Evolutionary conservation across 2,329 filamentous ascomycete genomes (phyloP), one percentile per base, ranked within the genome.

Genomic region (Trichoderma simmonsii): DNA sequence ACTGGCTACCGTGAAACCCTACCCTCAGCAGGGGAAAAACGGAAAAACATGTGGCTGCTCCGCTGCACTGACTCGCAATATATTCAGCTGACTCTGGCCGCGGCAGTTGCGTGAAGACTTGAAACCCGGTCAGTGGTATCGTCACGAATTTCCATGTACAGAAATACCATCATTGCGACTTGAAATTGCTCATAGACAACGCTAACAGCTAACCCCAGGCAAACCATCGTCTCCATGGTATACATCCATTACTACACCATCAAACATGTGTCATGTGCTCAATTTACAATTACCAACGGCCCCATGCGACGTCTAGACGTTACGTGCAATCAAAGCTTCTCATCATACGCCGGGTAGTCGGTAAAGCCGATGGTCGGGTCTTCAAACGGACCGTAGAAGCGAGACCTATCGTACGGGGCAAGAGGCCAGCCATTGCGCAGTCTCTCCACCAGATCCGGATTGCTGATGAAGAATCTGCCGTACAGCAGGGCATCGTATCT

Each of bases 381-480:
- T 57, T 78, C 73, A 57, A 82, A 81, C 4, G 81, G 81, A 0
- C 81, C 81, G 74, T 86, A 86, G 72, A 86, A 86, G 0, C 81
- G 79, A 56, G 77, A 78, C 18, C 85, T 77, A 57, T 86, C 83
- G 71, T 86, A 86, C 9, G 75, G 71, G 0, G 80, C 78, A 36
- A 86, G 75, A 1, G 82, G 79, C 34, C 79, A 75, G 0, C 81
- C 82, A 15, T 82, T 80, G 68, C 81, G 80, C 67, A 87, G 73
- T 64, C 85, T 73, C 56, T 84, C 77, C 4, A 85, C 80, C 68
- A 87, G 74, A 74, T 87, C 85, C 0, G 85, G 86, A 69, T 85
- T 86, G 61, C 83, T 85, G 6, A 84, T 82, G 69, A 86, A 87
- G 57, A 82, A 82, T 2, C 85, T 79, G 0, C 85, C 85, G 67